Conservation (phyloP, 2,329 filamentous ascomycete genomes). For the Sarocladium oryzae region DNA sequence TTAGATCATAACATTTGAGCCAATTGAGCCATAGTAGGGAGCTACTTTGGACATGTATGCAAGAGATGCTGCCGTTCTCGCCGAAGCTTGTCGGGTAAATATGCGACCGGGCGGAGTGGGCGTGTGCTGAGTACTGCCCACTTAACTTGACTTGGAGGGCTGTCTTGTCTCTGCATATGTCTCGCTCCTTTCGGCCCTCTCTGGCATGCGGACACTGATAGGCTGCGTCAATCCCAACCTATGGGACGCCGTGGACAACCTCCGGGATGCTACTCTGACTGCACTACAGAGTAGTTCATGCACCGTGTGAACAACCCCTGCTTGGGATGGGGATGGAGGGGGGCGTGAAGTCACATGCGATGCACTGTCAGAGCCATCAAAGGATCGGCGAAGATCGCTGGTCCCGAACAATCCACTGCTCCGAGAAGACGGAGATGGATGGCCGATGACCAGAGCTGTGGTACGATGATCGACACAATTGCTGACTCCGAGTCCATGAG, state of each 20-base stretch:
- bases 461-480: slow-evolving; percentile 2
- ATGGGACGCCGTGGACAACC: too few species aligned
- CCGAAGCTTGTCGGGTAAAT: neutral
- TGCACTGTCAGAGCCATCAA: slow-evolving; percentile 2
- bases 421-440: neutral
- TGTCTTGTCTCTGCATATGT: neutral
- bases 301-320: neutral
- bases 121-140: too few species aligned
- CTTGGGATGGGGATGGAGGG: too few species aligned
- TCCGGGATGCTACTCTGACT: too few species aligned
- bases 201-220: too few species aligned
- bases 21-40: neutral
- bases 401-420: neutral
- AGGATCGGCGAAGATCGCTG: slow-evolving; percentile 1
- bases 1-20: neutral
- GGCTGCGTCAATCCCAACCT: too few species aligned
- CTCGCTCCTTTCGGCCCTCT: too few species aligned
- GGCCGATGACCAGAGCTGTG: neutral
- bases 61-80: slow-evolving; percentile 5
- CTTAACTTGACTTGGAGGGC: too few species aligned
- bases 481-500: neutral
- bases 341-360: neutral
- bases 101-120: neutral
- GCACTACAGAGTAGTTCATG: too few species aligned
- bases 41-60: neutral